Percentiles rank a stretch among this genome's conserved stretches.
Conservation (phyloP, 192 early-diverging fungal genomes). For the Diversispora epigaea region DNA sequence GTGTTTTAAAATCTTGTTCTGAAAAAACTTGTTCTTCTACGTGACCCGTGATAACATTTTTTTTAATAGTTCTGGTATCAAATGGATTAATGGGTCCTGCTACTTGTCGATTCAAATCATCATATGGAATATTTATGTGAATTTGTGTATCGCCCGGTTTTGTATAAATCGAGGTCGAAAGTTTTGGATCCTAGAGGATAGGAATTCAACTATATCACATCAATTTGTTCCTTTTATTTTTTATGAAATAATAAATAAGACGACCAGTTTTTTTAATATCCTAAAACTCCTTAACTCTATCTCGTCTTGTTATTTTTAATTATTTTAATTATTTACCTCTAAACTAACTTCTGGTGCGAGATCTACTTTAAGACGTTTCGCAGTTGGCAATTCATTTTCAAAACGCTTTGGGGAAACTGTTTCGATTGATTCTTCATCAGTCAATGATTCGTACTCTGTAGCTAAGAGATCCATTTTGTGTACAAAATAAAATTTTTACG, state of each 20-base stretch:
- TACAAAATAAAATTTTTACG: too few relatives aligned
- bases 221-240: background rate
- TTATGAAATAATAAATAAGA: background rate
- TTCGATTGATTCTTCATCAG: background rate
- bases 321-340: constrained; percentile 41
- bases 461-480: background rate
- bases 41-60: constrained; percentile 70
- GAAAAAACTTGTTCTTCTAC: constrained; percentile 73
- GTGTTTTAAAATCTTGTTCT: constrained; percentile 72
- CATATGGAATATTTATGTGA: constrained; percentile 57
- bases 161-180: constrained; percentile 47
- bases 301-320: background rate
- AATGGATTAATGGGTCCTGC: constrained; percentile 61
- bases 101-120: constrained; percentile 52
- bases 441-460: background rate
- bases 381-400: background rate
- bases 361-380: constrained; percentile 40
- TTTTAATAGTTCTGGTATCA: constrained; percentile 40
- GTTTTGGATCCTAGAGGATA: constrained; percentile 40
- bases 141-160: constrained; percentile 57
- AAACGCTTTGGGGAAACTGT: background rate
- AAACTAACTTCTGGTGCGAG: constrained; percentile 54
- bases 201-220: background rate
- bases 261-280: background rate
- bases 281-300: background rate